phyloP scores from a whole-genome alignment of 140 eudicot genomes.

The Erigeron philadelphicus region DNA sequence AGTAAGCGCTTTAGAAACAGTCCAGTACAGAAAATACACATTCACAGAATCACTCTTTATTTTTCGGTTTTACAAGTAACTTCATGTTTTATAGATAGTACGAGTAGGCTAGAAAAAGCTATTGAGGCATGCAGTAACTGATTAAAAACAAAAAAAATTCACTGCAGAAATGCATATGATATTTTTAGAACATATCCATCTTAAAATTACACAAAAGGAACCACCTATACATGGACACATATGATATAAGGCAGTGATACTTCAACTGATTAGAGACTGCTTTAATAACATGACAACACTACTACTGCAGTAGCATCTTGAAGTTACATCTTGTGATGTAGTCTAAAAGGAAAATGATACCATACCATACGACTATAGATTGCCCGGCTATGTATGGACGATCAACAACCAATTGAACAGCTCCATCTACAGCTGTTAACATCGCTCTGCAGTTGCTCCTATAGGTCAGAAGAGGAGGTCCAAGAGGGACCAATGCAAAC shows the following conservation, averaged over 20 bases:
- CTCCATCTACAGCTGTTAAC: constrained; percentile 85
- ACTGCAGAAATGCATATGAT: constrained; percentile 7
- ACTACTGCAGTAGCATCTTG: not conserved
- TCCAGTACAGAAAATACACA: not conserved
- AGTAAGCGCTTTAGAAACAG: constrained; percentile 3
- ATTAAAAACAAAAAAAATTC: not conserved
- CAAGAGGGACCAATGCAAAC: constrained; percentile 98
- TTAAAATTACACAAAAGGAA: not conserved
- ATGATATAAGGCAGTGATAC: not conserved
- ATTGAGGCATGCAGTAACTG: not conserved
- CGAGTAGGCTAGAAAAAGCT: not conserved
- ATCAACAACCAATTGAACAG: constrained; percentile 89
- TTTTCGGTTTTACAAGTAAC: not conserved
- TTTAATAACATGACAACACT: not conserved
- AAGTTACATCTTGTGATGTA: not conserved
- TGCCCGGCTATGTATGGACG: constrained; percentile 84
- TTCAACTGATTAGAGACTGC: not conserved
- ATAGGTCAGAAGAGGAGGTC: constrained; percentile 89
- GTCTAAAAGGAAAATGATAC: constrained; percentile 22
- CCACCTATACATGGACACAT: not conserved
- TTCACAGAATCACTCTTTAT: not conserved
- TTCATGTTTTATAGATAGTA: not conserved
- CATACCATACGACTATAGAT: constrained; percentile 84
- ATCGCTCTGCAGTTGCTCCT: constrained; percentile 91
- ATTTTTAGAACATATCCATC: constrained; percentile 4